A percentile compares a stretch with the other conserved stretches of the same genome.
phyloP scores from a whole-genome alignment of 495 filamentous ascomycete genomes.

The Podospora pseudocomata region DNA sequence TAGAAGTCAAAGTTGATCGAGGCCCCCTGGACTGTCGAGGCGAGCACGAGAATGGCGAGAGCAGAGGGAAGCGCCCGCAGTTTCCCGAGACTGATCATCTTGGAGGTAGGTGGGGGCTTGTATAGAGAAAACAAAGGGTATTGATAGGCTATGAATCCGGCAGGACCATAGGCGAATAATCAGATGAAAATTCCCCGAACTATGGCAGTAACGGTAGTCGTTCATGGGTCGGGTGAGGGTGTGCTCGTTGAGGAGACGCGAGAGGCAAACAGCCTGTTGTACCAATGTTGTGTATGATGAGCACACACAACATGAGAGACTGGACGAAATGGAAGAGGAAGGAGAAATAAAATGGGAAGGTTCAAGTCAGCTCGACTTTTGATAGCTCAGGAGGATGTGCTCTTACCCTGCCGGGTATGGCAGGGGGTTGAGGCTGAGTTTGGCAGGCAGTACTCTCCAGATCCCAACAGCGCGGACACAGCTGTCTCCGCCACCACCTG shows the following conservation, averaged over 20 bases:
- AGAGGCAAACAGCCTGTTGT: background rate
- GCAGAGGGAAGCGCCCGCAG: conserved; percentile 20
- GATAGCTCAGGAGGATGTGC: background rate
- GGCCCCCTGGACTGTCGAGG: conserved; percentile 22
- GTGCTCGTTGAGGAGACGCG: background rate
- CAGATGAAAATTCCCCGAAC: background rate
- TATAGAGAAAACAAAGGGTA: background rate
- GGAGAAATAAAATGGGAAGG: background rate
- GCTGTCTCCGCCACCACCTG: background rate
- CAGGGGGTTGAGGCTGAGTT: background rate
- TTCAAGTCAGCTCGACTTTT: background rate
- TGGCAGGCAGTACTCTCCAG: background rate
- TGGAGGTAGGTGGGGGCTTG: background rate
- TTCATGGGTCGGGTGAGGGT: background rate
- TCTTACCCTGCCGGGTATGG: background rate
- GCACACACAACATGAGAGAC: background rate
- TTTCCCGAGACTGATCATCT: conserved; percentile 19
- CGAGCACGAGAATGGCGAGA: conserved; percentile 33
- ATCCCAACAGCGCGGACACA: background rate
- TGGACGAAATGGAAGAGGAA: background rate
- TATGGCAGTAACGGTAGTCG: background rate
- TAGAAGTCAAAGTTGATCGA: conserved; percentile 43
- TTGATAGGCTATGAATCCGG: background rate
- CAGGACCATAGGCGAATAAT: background rate
- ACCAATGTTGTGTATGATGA: background rate